Conservation (phyloP, 2,329 filamentous ascomycete genomes). For the Calonectria hawksworthii region DNA sequence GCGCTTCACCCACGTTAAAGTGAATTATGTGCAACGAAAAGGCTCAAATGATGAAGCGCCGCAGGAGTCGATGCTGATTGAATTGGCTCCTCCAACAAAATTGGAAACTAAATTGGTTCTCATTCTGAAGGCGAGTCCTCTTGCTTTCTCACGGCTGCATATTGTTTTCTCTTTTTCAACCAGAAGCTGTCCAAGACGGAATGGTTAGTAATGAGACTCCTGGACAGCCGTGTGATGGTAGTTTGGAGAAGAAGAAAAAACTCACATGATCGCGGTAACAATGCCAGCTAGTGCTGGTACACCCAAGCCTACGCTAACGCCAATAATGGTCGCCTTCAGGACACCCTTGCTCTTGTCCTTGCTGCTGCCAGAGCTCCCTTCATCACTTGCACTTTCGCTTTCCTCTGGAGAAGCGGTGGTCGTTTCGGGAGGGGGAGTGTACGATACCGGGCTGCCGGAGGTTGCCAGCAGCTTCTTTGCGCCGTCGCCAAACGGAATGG, state of each 20-base stretch:
- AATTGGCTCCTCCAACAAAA: not conserved
- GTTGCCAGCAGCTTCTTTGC: conserved; percentile 42
- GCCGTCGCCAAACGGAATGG: conserved; percentile 58
- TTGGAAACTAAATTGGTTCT: not conserved
- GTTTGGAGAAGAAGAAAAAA: no score
- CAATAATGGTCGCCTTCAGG: conserved; percentile 62
- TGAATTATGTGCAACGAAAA: not conserved
- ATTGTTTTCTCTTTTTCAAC: not conserved
- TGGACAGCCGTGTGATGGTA: no score
- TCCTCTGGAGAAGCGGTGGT: not conserved
- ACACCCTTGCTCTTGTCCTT: conserved; percentile 46
- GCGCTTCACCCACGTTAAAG: not conserved
- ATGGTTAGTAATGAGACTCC: conserved; percentile 1
- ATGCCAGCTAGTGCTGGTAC: conserved; percentile 54
- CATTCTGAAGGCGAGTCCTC: not conserved
- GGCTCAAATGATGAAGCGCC: not conserved
- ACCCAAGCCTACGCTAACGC: conserved; percentile 62
- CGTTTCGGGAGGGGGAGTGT: conserved; percentile 50
- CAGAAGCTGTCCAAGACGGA: not conserved
- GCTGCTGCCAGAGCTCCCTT: conserved; percentile 34
- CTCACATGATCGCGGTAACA: conserved; percentile 50
- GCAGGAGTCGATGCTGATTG: not conserved
- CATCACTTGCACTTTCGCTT: not conserved
- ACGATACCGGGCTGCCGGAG: conserved; percentile 61
- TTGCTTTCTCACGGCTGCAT: not conserved